phyloP scores from a whole-genome alignment of 2,329 filamentous ascomycete species.

The Botrytis paeoniae region DNA sequence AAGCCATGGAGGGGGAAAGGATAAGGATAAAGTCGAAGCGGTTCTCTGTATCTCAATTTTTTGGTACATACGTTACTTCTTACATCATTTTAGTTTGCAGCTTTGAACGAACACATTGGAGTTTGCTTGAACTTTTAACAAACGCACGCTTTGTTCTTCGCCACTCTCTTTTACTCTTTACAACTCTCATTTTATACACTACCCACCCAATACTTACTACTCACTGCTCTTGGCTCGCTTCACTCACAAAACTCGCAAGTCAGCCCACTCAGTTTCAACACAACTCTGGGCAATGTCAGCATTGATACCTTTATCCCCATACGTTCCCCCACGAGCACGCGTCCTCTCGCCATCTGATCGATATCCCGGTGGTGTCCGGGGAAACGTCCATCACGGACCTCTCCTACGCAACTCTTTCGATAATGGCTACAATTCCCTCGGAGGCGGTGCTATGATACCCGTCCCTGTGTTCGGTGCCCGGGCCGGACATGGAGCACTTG shows the following conservation, averaged over 20 bases:
- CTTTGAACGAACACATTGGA: neutral
- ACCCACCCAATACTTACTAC: neutral
- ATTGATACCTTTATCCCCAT: constrained; percentile 17
- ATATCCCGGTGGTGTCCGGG: constrained; percentile 3
- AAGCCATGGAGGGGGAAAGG: neutral
- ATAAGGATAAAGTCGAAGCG: constrained; percentile 16
- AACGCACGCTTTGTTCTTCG: neutral
- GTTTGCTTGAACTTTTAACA: neutral
- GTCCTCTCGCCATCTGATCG: constrained; percentile 13
- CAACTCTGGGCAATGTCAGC: constrained; percentile 14
- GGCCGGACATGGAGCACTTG: constrained; percentile 2
- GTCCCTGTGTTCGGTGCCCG: neutral
- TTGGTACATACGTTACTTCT: constrained; percentile 16
- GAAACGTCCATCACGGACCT: constrained; percentile 6
- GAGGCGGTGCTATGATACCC: neutral
- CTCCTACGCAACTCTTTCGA: constrained; percentile 14
- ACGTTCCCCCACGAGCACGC: constrained; percentile 17
- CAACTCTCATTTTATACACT: neutral
- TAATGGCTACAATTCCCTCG: constrained; percentile 6
- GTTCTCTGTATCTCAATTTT: neutral
- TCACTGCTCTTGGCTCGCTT: neutral
- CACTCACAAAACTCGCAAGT: neutral
- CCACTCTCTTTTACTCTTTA: neutral
- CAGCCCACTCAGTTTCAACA: neutral
- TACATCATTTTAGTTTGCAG: neutral